These are phyloP conservation scores for Linanthus parryae DNA, from an alignment of 148 eudicot species.

Conservation along the genomic window DNA sequence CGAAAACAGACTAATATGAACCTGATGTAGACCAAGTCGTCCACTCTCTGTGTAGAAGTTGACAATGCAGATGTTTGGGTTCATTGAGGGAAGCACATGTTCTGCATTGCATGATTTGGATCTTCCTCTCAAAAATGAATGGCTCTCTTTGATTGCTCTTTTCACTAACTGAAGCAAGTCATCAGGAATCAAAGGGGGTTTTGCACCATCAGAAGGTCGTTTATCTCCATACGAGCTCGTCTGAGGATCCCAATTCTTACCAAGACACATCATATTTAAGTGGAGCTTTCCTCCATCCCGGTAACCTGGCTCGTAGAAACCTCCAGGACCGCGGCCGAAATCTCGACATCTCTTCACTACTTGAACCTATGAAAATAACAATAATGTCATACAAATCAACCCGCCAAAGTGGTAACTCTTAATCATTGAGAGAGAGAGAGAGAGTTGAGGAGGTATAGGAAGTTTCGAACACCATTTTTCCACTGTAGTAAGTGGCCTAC, in stretches of 20 bases:
- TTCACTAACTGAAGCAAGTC: conserved; percentile 45
- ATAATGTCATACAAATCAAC: neutral
- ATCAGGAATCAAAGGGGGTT: conserved; percentile 55
- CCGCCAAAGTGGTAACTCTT: neutral
- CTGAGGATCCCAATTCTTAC: conserved; percentile 80
- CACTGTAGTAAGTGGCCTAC: no score
- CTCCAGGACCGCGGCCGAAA: conserved; percentile 52
- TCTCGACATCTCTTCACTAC: conserved; percentile 42
- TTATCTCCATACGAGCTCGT: conserved; percentile 32
- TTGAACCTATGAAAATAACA: conserved; percentile 29
- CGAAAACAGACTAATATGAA: no score
- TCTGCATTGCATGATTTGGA: conserved; percentile 18
- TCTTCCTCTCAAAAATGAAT: conserved; percentile 25
- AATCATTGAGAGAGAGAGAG: neutral
- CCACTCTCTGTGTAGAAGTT: conserved; percentile 63
- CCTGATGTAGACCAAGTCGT: conserved; percentile 90
- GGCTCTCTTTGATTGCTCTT: conserved; percentile 46
- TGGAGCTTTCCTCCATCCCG: conserved; percentile 56
- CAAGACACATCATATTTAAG: conserved; percentile 85
- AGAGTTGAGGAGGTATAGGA: no score
- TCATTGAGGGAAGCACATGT: conserved; percentile 43
- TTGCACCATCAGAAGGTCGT: conserved; percentile 48
- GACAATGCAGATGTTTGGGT: conserved; percentile 74
- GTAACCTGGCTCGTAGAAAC: conserved; percentile 70
- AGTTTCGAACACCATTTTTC: no score